Base-by-base conservation (phyloP, 495 filamentous ascomycete species). In the Tuber magnatum region DNA sequence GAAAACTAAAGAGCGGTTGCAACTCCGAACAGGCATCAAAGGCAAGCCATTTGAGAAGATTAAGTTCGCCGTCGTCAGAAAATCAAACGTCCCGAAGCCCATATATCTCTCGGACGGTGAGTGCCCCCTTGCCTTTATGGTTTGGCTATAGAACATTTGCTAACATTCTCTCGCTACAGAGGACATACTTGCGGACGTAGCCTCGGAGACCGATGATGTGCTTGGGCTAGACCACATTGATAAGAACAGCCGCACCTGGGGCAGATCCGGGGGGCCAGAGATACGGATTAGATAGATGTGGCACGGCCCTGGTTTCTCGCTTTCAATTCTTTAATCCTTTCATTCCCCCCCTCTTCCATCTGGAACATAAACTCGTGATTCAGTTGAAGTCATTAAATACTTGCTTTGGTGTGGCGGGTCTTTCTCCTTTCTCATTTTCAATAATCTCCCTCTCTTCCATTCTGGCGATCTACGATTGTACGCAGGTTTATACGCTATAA, bases 31-130 rank as follows among this genome's bases (percentile, higher is more conserved):
- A 3, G 94, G 94, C 20, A 90, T 99, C 83, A 98, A 97, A 85
- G 95, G 95, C 77, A 98, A 98, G 86, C 93, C 92, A 74, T 95
- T 98, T 77, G 95, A 99, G 84, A 99, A 97, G 87, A 94, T 98
- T 83, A 97, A 94, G 84, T 97, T 99, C 86, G 92, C 93, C 8
- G 84, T 97, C 68, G 87, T 97, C 10, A 88, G 89, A 76, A 88
- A 91, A 73, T 83, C 86, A 40, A 84, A 87, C 40, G 96, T 91
- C 84, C 89, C 91, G 32, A 91, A 88, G 80, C 91, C 94, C 7
- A 86, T 88, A 73, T 97, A 97, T 85, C 86, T 99, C 73, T 88
- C 88, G 77, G 95, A 98, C 86, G 94, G 95, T 97, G 85, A 87
- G 90, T 83, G 41, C 71, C 65, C 71, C 56, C 40, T 42, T 46